Base-by-base conservation (phyloP, 75 land plant genomes). In the Pinus albicaulis region DNA sequence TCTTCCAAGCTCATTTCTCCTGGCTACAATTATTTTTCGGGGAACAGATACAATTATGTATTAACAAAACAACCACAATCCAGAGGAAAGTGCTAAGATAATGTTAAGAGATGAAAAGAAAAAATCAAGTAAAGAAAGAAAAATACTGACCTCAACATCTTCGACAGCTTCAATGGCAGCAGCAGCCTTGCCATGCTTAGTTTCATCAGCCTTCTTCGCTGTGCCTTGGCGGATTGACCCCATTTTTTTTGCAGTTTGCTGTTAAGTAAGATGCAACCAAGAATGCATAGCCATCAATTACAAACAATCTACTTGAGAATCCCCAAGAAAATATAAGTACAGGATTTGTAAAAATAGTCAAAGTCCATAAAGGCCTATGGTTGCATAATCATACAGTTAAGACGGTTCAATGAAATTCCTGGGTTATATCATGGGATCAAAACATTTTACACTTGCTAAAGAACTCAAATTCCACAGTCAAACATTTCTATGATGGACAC, bases 61-160 rank as follows among this genome's bases (percentile, higher is more conserved):
- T 16, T 19, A 64, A 7, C 16, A 64, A 64, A 64, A 16, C 38
- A 31, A 17, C 34, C 16, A 31, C 19, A 31, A 64, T 64, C 20
- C 28, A 64, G 17, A 63, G 66, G 36, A 5, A 63, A 63, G 3
- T 5, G 26, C 31, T 63, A 63, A 17, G 16, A 26, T 63, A 4
- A 63, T 63, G 26, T 63, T 28, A 26, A 63, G 36, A 28, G 36
- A 28, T n/a, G 28, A 28, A 61, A 61, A 23, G 63, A 62, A 26
- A 44, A 7, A 7, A 62, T 26, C 66, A 31, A 64, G 20, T 23
- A 19, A 64, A 19, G 8, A 28, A 31, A 31, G 68, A 1, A 64
- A 28, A 28, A 64, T 31, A 64, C 34, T 11, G 78, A 95, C 98
- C 92, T 95, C 98, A 64, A 93, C 66, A 75, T 95, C 98, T 77